Base-by-base conservation (phyloP, 1,139 yeast genomes). In the Kodamaea anthophila region DNA sequence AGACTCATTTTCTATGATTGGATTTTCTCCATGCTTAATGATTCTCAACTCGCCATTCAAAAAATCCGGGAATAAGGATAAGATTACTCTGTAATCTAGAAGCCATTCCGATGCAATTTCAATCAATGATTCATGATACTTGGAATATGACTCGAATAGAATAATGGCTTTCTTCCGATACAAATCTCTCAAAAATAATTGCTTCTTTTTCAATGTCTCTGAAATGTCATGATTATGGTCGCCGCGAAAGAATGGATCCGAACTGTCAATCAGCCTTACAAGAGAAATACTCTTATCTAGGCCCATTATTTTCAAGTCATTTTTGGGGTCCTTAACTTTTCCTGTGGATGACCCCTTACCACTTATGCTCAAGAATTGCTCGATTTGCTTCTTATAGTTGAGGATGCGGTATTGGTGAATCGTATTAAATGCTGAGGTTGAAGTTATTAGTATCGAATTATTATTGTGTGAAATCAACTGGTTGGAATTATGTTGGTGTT, bases 91-190 rank as follows among this genome's bases (percentile, higher is more conserved):
- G 27, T 54, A 58, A 2, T 65, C 51, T 2, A 65, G 44, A 9
- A 65, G 31, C 73, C 73, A 66, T 24, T 63, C 69, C 3, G 64
- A 61, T 8, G 67, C 54, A 18, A 65, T 60, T 4, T 54, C 69
- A 2, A 63, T 66, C 26, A 66, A 44, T 0, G 71, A 41, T 37
- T 65, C 70, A 32, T 62, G 68, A 38, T 53, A 66, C 34, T 54
- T 58, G 3, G 51, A 41, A 37, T 60, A 62, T 12, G 51, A 40
- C 28, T 58, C 63, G 39, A 66, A 66, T 12, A 61, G 41, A 2
- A 59, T 37, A 2, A 46, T 34, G 1, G 63, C 65, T 31, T 58
- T 63, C 15, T 48, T 47, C 25, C 49, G 55, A 37, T 58, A 51
- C 14, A 65, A 45, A 15, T 58, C 57, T 16, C 73, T 41, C 16